A percentile compares a stretch with the other conserved stretches of the same genome.
Conservation (phyloP, 179 eudicot genomes). For the Gypsophila paniculata region DNA sequence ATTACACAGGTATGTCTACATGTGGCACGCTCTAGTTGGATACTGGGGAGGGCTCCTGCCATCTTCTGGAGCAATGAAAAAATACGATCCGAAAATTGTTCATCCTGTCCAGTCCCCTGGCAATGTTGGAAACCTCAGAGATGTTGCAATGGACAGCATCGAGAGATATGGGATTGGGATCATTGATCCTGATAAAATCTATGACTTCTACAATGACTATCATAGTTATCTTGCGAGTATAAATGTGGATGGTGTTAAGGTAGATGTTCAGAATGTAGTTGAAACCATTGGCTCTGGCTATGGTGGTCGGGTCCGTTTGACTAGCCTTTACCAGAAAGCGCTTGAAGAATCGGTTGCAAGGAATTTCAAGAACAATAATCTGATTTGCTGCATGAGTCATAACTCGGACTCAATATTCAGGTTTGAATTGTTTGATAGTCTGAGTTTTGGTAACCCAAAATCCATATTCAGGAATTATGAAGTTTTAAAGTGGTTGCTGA, state of each 20-base stretch:
- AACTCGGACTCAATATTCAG: conserved; percentile 71
- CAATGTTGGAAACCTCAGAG: conserved; percentile 57
- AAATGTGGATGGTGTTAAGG: conserved; percentile 82
- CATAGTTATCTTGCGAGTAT: conserved; percentile 61
- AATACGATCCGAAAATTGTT: conserved; percentile 54
- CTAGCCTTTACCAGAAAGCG: conserved; percentile 49
- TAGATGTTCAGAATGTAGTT: conserved; percentile 62
- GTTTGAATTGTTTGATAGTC: conserved; percentile 20
- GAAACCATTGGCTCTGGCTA: conserved; percentile 63
- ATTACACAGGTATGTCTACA: conserved; percentile 50
- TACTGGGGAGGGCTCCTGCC: conserved; percentile 84
- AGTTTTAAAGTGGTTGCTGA: conserved; percentile 15
- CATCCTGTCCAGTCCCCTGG: conserved; percentile 78
- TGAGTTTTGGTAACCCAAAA: background rate
- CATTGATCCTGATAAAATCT: conserved; percentile 55
- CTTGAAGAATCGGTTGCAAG: conserved; percentile 61
- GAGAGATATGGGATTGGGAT: conserved; percentile 66
- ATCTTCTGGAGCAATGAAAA: conserved; percentile 44
- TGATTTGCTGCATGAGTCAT: conserved; percentile 76
- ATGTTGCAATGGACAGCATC: conserved; percentile 64
- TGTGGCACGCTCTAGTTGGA: conserved; percentile 79
- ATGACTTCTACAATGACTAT: conserved; percentile 58
- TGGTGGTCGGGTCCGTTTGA: conserved; percentile 70
- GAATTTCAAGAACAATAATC: conserved; percentile 57
- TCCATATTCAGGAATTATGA: background rate